Evolutionary conservation across 148 eudicot genomes (phyloP), one percentile per base, ranked within the genome.

Genomic region (Selenicereus undatus): DNA sequence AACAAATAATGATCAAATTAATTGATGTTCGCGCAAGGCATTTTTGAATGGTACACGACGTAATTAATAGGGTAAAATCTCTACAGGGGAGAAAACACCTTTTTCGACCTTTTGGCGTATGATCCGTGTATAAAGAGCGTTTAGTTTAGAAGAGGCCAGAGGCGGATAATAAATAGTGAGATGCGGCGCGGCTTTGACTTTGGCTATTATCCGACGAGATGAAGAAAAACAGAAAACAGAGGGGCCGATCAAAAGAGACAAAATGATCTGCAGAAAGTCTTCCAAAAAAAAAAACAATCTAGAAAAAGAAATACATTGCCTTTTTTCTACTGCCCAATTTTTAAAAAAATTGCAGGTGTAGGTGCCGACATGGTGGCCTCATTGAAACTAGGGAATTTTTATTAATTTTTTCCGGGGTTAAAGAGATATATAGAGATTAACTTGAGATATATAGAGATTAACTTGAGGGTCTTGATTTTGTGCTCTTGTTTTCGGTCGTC

Each of bases 131-230:
- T 16, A 18, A 18, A 18, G 62, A 16, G 62, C 16, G 62, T 56
- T 4, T 16, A 11, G 0, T 56, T 56, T 64, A 9, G 29, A 64
- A 64, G 68, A 26, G 68, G 68, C 68, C 29, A 8, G 24, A 7
- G 26, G 24, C 43, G 43, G 43, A 39, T 39, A 39, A 0, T 21
- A 7, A 24, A 64, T 6, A 64, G 68, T n/a, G 0, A 11, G 71
- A 26, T 66, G 71, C 71, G 71, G 71, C 71, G 71, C 71, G 35
- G 26, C 36, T 66, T 66, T 66, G 71, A 66, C 71, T 66, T 66
- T 66, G 5, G 17, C n/a, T 18, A 48, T 10, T 11, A 7, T 7
- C 43, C 43, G 1, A 0, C 14, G 0, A 45, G 3, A 10, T 11
- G 13, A 8, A 12, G 13, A 48, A 48, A 12, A 12, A 48, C 0